Evolutionary conservation across 768 basidiomycete genomes (phyloP).

Genomic region (Russula sp.): DNA sequence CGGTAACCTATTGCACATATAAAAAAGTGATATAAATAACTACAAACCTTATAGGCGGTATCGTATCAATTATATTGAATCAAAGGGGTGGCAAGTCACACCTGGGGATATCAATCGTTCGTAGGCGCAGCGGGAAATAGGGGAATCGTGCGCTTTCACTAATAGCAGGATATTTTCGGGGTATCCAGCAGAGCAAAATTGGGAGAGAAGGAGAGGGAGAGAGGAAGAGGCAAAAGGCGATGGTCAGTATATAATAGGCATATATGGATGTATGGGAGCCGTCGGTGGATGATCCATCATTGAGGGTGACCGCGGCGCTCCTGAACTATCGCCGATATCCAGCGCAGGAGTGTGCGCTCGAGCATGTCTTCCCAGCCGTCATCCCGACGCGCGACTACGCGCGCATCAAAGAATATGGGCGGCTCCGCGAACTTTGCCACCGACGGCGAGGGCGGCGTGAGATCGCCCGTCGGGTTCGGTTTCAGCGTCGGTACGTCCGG

Average conservation of each 20-base stretch:
- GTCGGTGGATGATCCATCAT: not conserved
- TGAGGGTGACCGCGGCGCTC: constrained; percentile 29
- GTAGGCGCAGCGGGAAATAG: not conserved
- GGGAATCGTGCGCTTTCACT: too few species aligned
- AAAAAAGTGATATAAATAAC: not conserved
- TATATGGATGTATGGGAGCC: not conserved
- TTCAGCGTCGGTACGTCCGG: constrained; percentile 29
- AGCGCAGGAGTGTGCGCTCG: too few species aligned
- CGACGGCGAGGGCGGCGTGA: constrained; percentile 26
- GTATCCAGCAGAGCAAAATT: not conserved
- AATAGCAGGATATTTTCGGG: not conserved
- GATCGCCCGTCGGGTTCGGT: constrained; percentile 21
- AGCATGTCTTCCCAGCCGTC: too few species aligned
- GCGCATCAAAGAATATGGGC: too few species aligned
- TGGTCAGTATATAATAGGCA: constrained; percentile 4
- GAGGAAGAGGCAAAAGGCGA: not conserved
- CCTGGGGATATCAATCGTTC: not conserved
- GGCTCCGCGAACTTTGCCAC: too few species aligned
- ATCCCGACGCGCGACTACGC: too few species aligned
- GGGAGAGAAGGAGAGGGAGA: not conserved
- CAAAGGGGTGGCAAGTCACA: not conserved
- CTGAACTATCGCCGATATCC: too few species aligned
- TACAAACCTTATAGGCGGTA: not conserved
- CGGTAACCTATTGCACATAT: constrained; percentile 1
- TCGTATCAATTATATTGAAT: not conserved